Base-by-base conservation (phyloP, 495 filamentous ascomycete species). In the Entonaema liquescens region DNA sequence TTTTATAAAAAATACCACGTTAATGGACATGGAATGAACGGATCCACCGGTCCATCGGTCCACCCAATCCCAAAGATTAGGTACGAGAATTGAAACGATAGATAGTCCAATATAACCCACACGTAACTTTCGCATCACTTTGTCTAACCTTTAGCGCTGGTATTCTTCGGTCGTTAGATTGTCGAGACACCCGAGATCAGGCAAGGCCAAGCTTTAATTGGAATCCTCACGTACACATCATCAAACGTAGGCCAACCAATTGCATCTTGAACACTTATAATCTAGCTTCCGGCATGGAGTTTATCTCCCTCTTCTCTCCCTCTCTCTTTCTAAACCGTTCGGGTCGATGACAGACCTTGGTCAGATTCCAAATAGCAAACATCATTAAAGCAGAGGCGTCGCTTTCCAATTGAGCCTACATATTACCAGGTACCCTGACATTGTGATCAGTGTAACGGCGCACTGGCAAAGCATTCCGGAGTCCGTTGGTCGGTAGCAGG, bases 51-150 rank as follows among this genome's bases (percentile, higher is more conserved):
- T n/a, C 36, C 15, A 40, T 6, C 4, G 19, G 9, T 47, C 42
- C 63, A 63, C 63, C 17, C 29, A 25, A 59, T 47, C 59, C 68
- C 69, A 64, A 54, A 44, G 54, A n/a, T n/a, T n/a, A n/a, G n/a
- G 57, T 54, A 65, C 40, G 70, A 64, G 56, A 67, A 68, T 67
- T 36, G n/a, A n/a, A 47, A 60, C 29, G 23, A 64, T 64, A 59
- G 42, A 54, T 33, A 11, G 11, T 21, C 53, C 19, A 15, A 35
- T 62, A 52, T 38, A 52, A 21, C 47, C 62, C 58, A 52, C 64
- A 54, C 33, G 23, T 65, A 52, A 38, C 60, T 65, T 67, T 65
- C 60, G 55, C 60, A 56, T 72, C 69, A 59, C 53, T 68, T 59
- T 63, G 52, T 56, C 49, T 23, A 52, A 62, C 13, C 21, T 57